Evolutionary conservation across 495 filamentous ascomycete genomes (phyloP), one percentile per base, ranked within the genome.

Genomic region (Tuber melanosporum): DNA sequence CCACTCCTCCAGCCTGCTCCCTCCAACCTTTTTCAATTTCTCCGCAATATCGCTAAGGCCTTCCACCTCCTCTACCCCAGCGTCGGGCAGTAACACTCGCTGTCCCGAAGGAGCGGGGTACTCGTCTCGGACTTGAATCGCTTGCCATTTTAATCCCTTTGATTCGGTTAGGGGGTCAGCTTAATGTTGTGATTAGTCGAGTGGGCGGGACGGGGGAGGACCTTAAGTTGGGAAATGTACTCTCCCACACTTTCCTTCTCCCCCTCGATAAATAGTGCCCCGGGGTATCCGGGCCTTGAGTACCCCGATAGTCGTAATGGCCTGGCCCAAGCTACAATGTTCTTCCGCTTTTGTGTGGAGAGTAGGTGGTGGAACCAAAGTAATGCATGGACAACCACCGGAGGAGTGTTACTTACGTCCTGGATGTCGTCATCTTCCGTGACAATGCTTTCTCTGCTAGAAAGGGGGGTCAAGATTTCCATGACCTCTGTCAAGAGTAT

Each of bases 331-430:
- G 47, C 43, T 5, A 74, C 44, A 12, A 71, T 71, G n/a, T 70
- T 17, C 22, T 70, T n/a, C n/a, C 62, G 52, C 14, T 73, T 70
- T 47, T 74, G 42, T 8, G 52, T 43, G 12, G 72, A 71, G 22
- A 71, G 62, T 42, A 70, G 57, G 19, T 74, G 57, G 36, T 74
- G 62, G 26, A 77, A 77, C 57, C 45, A 52, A 3, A 77, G 44
- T 5, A 74, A 22, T 49, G 36, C 71, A 22, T 20, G 36, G 41
- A 45, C 57, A 46, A 74, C 32, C 22, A 32, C 32, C 1, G 22
- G 57, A 26, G 19, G 57, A 26, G 19, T 36, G 32, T 45, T 19
- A 12, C 22, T n/a, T 41, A 42, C 39, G 7, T 22, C 43, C 49
- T 43, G 14, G 45, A 1, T 22, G 26, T 17, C 7, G 26, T 17